These are phyloP conservation scores for Iris macrosiphon DNA, from an alignment of 106 monocot genomes.

Conservation along the genomic window DNA sequence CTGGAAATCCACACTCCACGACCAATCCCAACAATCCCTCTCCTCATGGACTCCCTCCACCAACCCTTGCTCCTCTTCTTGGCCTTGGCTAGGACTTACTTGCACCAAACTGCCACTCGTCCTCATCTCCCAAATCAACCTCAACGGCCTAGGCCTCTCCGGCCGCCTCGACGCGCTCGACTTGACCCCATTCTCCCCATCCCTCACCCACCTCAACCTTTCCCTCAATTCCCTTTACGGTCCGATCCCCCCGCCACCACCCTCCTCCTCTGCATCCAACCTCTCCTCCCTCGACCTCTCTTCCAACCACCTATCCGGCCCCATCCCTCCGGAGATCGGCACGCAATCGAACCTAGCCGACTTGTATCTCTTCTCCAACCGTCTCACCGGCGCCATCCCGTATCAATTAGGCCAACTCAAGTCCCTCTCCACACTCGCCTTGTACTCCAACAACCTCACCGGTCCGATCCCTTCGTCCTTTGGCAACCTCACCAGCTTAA, in stretches of 20 bases:
- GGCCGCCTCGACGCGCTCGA: background rate
- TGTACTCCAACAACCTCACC: background rate
- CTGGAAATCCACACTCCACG: constrained; percentile 1
- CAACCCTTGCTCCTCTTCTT: constrained; percentile 11
- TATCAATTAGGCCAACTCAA: background rate
- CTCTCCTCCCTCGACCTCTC: background rate
- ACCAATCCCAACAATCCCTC: background rate
- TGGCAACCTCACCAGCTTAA: background rate
- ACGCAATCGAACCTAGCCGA: background rate
- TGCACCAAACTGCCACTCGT: background rate
- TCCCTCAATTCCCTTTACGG: too few species aligned
- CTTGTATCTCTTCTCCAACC: background rate
- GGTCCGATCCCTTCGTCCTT: background rate
- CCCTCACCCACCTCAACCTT: too few species aligned
- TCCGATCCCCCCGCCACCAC: too few species aligned
- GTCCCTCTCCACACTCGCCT: background rate
- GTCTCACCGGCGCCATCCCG: background rate
- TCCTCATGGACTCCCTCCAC: background rate
- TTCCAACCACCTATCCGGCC: background rate
- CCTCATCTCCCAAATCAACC: background rate
- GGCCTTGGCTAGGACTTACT: constrained; percentile 2
- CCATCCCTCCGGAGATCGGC: background rate
- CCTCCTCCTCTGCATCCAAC: too few species aligned
- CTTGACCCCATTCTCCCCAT: constrained; percentile 2
- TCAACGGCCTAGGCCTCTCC: background rate